A percentile compares a stretch with the other conserved stretches of the same genome.
Evolutionary conservation across 345 rosid genomes (phyloP).

Genomic region (Dipteronia sinensis): DNA sequence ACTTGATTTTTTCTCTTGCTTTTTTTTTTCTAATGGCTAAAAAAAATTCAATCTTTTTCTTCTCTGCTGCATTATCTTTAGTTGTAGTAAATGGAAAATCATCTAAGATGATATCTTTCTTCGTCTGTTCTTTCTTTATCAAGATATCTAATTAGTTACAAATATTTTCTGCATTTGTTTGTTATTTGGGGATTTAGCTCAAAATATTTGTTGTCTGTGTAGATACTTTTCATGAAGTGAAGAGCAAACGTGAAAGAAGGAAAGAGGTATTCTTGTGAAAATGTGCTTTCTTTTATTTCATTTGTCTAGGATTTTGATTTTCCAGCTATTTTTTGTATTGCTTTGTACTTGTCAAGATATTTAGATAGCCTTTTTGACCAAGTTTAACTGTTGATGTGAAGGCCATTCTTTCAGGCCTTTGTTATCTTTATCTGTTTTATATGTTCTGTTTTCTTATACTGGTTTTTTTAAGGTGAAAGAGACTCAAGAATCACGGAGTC

Average conservation of each 20-base stretch:
- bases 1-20: not conserved
- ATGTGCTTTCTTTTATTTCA: not conserved
- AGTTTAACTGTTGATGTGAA: not conserved
- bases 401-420: not conserved
- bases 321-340: not conserved
- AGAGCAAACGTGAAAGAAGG: conserved; percentile 63
- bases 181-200: not conserved
- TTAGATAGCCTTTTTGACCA: not conserved
- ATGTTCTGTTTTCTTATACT: not conserved
- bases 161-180: not conserved
- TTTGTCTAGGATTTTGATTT: conserved; percentile 3
- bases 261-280: conserved; percentile 44
- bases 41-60: not conserved
- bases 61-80: conserved; percentile 11
- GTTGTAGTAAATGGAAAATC: not conserved
- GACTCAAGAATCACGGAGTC: conserved; percentile 37
- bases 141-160: not conserved
- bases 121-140: not conserved
- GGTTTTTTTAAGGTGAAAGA: conserved; percentile 40
- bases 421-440: not conserved
- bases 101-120: not conserved
- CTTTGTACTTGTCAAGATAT: not conserved
- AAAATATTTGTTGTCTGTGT: conserved; percentile 10
- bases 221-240: conserved; percentile 67
- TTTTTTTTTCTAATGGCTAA: not conserved